These are phyloP conservation scores for Wickerhamiella nectarea DNA, from an alignment of 805 yeast genomes.

Conservation along the genomic window DNA sequence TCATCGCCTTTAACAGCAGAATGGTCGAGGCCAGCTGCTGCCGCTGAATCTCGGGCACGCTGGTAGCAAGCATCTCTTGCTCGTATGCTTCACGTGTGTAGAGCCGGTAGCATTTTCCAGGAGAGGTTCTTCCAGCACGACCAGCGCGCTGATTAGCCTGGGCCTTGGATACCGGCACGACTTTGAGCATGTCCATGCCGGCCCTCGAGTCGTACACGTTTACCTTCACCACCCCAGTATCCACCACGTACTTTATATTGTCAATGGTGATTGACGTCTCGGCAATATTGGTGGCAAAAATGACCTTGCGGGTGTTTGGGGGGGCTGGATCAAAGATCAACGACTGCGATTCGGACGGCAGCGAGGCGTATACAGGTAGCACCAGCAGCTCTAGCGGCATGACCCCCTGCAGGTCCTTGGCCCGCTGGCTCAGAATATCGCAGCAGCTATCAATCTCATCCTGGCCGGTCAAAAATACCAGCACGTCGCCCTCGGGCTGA, in stretches of 20 bases:
- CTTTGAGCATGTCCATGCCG: slow-evolving; percentile 77
- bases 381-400: slow-evolving; percentile 45
- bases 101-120: slow-evolving; percentile 85
- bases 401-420: slow-evolving; percentile 48
- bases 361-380: slow-evolving; percentile 81
- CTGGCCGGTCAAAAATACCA: slow-evolving; percentile 89
- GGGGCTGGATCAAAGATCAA: slow-evolving; percentile 84
- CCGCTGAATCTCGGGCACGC: slow-evolving; percentile 86
- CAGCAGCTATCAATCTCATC: slow-evolving; percentile 86
- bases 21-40: slow-evolving; percentile 69
- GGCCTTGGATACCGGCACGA: slow-evolving; percentile 83
- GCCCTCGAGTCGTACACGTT: slow-evolving; percentile 76
- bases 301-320: slow-evolving; percentile 62
- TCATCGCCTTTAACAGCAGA: slow-evolving; percentile 63
- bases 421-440: slow-evolving; percentile 52
- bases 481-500: slow-evolving; percentile 54
- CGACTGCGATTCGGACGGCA: slow-evolving; percentile 74
- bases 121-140: slow-evolving; percentile 95
- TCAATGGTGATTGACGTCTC: slow-evolving; percentile 94
- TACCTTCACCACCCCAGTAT: slow-evolving; percentile 89
- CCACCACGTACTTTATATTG: slow-evolving; percentile 89
- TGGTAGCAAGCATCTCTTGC: slow-evolving; percentile 61
- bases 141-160: slow-evolving; percentile 96
- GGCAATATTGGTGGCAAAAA: slow-evolving; percentile 91
- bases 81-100: slow-evolving; percentile 74